These are phyloP conservation scores for Aspergillus tubingensis DNA, from an alignment of 2,329 filamentous ascomycete species.

Conservation along the genomic window DNA sequence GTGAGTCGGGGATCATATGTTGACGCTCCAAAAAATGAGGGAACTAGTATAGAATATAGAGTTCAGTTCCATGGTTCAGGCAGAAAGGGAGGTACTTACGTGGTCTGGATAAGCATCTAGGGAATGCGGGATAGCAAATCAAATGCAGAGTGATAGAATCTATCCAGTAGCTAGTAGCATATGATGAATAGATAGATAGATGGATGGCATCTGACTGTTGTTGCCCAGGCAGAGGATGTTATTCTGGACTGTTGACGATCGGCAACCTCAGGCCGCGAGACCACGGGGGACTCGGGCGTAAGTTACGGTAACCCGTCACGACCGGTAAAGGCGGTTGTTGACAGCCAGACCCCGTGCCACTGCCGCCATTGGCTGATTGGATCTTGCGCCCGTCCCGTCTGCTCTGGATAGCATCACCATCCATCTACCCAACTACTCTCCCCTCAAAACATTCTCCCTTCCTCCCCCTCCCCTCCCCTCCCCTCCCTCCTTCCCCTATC, in stretches of 20 bases:
- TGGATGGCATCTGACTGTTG: background rate
- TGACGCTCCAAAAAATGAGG: background rate
- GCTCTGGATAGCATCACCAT: slow-evolving; percentile 13
- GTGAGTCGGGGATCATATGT: background rate
- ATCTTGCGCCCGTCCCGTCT: slow-evolving; percentile 7
- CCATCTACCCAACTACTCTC: slow-evolving; percentile 14
- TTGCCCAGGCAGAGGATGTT: background rate
- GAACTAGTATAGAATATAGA: background rate
- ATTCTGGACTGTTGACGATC: background rate
- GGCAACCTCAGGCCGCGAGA: slow-evolving; percentile 3
- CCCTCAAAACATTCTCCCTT: slow-evolving; percentile 11
- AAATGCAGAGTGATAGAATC: background rate
- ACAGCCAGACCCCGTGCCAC: slow-evolving; percentile 9
- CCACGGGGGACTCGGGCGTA: slow-evolving; percentile 2
- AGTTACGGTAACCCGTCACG: slow-evolving; percentile 7
- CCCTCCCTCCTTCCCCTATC: slow-evolving; percentile 4
- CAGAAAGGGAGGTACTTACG: background rate
- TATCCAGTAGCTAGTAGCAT: background rate
- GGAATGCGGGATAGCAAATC: too few relatives aligned
- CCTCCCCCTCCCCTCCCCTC: slow-evolving; percentile 11
- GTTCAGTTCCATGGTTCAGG: background rate
- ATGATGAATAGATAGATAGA: background rate
- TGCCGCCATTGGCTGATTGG: background rate
- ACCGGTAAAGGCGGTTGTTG: slow-evolving; percentile 13
- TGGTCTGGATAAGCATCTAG: too few relatives aligned